Evolutionary conservation across 31 red algal genomes (phyloP), one percentile per base, ranked within the genome.

Genomic region (Asparagopsis taxiformis): DNA sequence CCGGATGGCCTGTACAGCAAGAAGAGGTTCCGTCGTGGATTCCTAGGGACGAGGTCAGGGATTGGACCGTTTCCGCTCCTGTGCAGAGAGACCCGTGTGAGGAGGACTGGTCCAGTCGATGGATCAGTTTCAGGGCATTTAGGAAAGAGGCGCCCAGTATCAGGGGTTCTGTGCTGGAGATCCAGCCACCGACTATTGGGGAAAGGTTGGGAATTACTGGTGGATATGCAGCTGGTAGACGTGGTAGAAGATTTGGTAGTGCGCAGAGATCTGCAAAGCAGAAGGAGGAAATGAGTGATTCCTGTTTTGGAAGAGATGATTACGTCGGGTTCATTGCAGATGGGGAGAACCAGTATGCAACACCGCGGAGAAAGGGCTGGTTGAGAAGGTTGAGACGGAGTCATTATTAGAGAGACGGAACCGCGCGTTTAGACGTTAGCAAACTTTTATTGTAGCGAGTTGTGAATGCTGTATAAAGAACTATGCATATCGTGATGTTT

Each of bases 171-270:
- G 28, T 68, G 20, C 53, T 80, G 36, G 44, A 57, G 10, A 49
- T 80, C 3, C 44, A 68, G 35, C 76, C 76, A 53, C 76, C 76
- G 3, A 80, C 62, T 21, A 49, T 80, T 1, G 64, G 35, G 17
- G 76, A 80, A 22, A 28, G 76, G 2, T 53, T 80, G 7, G 76
- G 76, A 20, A 8, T 80, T 8, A 30, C 58, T 1, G 34, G 23
- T 25, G 15, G 39, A 33, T 31, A 6, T 66, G 2, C 58, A 31
- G 23, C 34, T 23, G 23, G 41, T 23, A 24, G 25, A 25, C 1
- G 39, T 3, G 39, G 11, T 2, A 43, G 39, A 2, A 1, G 39
- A 35, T 6, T 26, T 1, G 19, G 46, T 2, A 23, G 2, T 5
- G 11, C 29, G 19, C 25, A 7, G 2, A 13, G 22, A 33, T 29